Evolutionary conservation across 768 basidiomycete genomes (phyloP).

Genomic region (Crassisporium funariophilum): DNA sequence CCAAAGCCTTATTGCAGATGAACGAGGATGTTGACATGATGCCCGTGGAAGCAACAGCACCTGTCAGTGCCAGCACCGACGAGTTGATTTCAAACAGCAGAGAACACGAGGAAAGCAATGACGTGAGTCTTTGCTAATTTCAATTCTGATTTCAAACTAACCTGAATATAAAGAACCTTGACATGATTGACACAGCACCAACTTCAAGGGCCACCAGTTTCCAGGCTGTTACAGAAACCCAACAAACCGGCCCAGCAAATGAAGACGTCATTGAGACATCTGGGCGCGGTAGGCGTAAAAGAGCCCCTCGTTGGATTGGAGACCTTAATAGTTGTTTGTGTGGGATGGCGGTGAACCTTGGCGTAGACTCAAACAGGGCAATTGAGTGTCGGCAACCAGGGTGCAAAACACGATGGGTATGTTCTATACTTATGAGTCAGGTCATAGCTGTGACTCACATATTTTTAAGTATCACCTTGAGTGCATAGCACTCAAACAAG

Average conservation of each 20-base stretch:
- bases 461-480: slow-evolving; percentile 8
- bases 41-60: background rate
- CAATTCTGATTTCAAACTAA: background rate
- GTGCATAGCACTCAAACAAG: slow-evolving; percentile 4
- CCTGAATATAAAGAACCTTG: background rate
- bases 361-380: background rate
- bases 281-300: slow-evolving; percentile 4
- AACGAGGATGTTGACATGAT: background rate
- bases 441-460: too few species aligned
- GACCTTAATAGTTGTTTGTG: slow-evolving; percentile 8
- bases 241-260: background rate
- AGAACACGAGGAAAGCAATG: background rate
- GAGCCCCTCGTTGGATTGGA: slow-evolving; percentile 1
- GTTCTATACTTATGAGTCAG: slow-evolving; percentile 1
- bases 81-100: background rate
- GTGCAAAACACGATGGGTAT: background rate
- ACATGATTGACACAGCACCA: background rate
- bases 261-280: slow-evolving; percentile 1
- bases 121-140: background rate
- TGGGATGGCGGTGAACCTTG: slow-evolving; percentile 3
- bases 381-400: slow-evolving; percentile 9
- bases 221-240: background rate
- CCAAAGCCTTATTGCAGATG: background rate
- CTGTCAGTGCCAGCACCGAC: background rate
- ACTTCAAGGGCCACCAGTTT: background rate